Conservation (phyloP, 805 yeast genomes). For the Candida patagonica region DNA sequence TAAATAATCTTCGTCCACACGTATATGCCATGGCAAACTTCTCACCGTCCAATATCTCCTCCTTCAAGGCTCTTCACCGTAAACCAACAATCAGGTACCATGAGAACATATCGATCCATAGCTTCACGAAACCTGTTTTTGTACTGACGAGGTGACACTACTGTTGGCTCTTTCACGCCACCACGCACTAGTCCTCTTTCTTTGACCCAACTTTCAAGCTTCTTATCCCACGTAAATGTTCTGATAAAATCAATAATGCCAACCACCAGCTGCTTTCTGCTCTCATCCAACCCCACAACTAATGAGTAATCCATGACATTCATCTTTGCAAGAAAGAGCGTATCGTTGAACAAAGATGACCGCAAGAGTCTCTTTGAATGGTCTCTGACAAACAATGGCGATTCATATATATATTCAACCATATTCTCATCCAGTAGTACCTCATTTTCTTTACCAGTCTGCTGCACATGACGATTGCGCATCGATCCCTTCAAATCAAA, state of each 20-base stretch:
- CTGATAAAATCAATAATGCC: constrained; percentile 93
- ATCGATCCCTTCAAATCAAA: constrained; percentile 96
- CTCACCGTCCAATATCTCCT: not conserved
- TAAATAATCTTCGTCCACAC: not conserved
- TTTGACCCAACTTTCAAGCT: constrained; percentile 96
- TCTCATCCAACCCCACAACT: constrained; percentile 80
- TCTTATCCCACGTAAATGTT: constrained; percentile 98
- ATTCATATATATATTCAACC: constrained; percentile 95
- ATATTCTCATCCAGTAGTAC: constrained; percentile 92
- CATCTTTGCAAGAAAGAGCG: constrained; percentile 88
- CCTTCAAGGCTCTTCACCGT: not conserved
- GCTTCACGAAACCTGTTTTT: constrained; percentile 92
- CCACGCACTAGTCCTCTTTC: constrained; percentile 84
- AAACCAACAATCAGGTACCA: constrained; percentile 65
- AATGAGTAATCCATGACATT: constrained; percentile 98
- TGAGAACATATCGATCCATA: constrained; percentile 88
- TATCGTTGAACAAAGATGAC: constrained; percentile 92
- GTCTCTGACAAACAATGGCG: constrained; percentile 89
- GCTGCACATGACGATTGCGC: constrained; percentile 94
- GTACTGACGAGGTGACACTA: constrained; percentile 93
- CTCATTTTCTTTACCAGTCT: constrained; percentile 92
- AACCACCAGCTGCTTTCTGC: constrained; percentile 57
- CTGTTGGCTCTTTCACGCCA: constrained; percentile 89
- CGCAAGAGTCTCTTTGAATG: constrained; percentile 78
- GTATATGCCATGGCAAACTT: too few species aligned